Conservation (phyloP, 257 asterid genomes). For the Coffea eugenioides region DNA sequence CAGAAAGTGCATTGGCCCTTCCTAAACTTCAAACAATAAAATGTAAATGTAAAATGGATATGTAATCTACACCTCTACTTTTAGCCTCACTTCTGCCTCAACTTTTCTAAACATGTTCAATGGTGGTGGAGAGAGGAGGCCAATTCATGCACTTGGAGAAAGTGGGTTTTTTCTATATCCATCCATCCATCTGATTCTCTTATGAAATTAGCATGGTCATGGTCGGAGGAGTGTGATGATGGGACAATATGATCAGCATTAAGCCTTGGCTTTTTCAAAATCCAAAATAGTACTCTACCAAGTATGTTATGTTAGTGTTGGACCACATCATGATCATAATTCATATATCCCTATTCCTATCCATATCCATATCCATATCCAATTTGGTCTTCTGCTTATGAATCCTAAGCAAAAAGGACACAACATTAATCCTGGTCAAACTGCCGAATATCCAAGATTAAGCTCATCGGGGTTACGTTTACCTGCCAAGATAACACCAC, state of each 20-base stretch:
- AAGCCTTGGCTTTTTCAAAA: slow-evolving; percentile 22
- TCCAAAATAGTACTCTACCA: neutral
- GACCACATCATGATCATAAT: slow-evolving; percentile 8
- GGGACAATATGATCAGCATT: slow-evolving; percentile 45
- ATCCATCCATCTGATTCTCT: slow-evolving; percentile 6
- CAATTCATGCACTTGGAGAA: slow-evolving; percentile 36
- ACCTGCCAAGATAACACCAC: slow-evolving; percentile 2
- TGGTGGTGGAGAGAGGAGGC: slow-evolving; percentile 36
- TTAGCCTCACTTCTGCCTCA: slow-evolving; percentile 53
- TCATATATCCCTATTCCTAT: neutral
- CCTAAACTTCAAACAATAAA: slow-evolving; percentile 7
- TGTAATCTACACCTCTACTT: slow-evolving; percentile 23
- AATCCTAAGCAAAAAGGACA: slow-evolving; percentile 5
- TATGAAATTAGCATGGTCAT: slow-evolving; percentile 28
- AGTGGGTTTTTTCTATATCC: slow-evolving; percentile 1
- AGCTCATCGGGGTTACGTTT: slow-evolving; percentile 9
- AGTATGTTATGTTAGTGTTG: slow-evolving; percentile 10
- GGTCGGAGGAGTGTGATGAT: slow-evolving; percentile 24
- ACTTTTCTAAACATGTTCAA: slow-evolving; percentile 52
- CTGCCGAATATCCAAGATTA: neutral
- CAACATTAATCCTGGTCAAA: slow-evolving; percentile 15
- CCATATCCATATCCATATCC: slow-evolving; percentile 10
- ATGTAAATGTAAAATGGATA: slow-evolving; percentile 9
- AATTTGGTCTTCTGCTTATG: slow-evolving; percentile 1
- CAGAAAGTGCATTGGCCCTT: slow-evolving; percentile 2